Percentiles rank a stretch among this genome's conserved stretches.
Conservation (phyloP, 192 early-diverging fungal genomes). For the Pilaira anomala region DNA sequence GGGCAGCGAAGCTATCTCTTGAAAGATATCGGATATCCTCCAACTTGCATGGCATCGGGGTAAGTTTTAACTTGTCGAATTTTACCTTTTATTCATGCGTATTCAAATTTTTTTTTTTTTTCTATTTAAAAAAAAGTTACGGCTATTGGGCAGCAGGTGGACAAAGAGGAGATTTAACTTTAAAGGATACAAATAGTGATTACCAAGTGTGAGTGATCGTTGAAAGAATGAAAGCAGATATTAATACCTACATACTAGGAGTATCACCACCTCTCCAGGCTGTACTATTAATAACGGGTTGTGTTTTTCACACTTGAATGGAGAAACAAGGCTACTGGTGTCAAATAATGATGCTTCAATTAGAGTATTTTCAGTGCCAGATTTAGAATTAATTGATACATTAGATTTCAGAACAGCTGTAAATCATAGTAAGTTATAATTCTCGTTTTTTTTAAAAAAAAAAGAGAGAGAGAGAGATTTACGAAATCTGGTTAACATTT, state of each 20-base stretch:
- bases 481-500: neutral
- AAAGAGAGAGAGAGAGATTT: neutral
- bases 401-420: conserved; percentile 87
- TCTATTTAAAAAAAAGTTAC: neutral
- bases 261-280: conserved; percentile 52
- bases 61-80: conserved; percentile 27
- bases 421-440: conserved; percentile 61
- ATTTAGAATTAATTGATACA: conserved; percentile 66
- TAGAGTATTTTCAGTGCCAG: conserved; percentile 83
- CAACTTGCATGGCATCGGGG: conserved; percentile 71
- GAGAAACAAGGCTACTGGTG: conserved; percentile 71
- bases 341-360: conserved; percentile 96
- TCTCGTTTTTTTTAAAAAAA: conserved; percentile 8
- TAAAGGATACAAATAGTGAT: conserved; percentile 58
- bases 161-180: conserved; percentile 81
- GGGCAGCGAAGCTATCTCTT: conserved; percentile 54
- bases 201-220: conserved; percentile 43
- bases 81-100: neutral
- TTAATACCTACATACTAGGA: conserved; percentile 13
- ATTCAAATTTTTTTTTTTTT: neutral
- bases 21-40: conserved; percentile 74
- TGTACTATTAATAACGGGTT: conserved; percentile 90
- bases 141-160: conserved; percentile 91
- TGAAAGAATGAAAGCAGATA: neutral
- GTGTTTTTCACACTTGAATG: conserved; percentile 55